phyloP scores from a whole-genome alignment of 1,284 basidiomycete species.

The Hortiboletus rubellus region DNA sequence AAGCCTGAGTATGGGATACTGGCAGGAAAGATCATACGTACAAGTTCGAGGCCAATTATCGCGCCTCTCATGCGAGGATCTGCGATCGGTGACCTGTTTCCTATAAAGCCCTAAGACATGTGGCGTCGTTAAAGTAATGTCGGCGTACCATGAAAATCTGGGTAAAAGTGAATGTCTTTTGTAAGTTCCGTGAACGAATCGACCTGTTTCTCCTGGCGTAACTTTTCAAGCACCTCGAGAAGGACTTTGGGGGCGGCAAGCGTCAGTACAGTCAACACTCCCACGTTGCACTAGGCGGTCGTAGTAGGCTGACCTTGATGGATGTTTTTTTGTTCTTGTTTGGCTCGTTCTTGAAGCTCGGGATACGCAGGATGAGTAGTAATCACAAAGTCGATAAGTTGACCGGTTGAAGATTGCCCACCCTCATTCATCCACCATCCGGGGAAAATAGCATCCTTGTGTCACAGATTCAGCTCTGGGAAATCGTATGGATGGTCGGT shows the following conservation, averaged over 20 bases:
- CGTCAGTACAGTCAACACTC: not conserved
- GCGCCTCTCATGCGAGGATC: constrained; percentile 93
- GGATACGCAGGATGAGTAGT: constrained; percentile 88
- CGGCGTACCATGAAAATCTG: constrained; percentile 78
- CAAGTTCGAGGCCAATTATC: constrained; percentile 83
- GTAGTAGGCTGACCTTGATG: constrained; percentile 47
- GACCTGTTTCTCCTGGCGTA: constrained; percentile 56
- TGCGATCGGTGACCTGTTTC: constrained; percentile 95
- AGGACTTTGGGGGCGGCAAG: constrained; percentile 54
- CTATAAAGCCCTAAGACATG: constrained; percentile 39
- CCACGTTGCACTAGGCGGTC: not conserved
- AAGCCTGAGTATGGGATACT: not conserved
- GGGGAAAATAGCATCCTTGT: constrained; percentile 81
- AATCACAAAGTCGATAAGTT: constrained; percentile 94
- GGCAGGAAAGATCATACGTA: constrained; percentile 30
- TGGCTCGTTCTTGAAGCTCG: constrained; percentile 60
- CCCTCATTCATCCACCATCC: constrained; percentile 99
- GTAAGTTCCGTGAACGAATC: constrained; percentile 81
- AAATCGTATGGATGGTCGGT: not conserved
- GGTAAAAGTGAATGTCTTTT: constrained; percentile 91
- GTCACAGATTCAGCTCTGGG: not conserved
- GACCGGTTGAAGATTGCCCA: constrained; percentile 98
- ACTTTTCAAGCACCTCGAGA: constrained; percentile 70
- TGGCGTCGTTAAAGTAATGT: not conserved
- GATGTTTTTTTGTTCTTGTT: constrained; percentile 55